Evolutionary conservation across 2,329 filamentous ascomycete genomes (phyloP).

Genomic region (Xylariaceae sp.): DNA sequence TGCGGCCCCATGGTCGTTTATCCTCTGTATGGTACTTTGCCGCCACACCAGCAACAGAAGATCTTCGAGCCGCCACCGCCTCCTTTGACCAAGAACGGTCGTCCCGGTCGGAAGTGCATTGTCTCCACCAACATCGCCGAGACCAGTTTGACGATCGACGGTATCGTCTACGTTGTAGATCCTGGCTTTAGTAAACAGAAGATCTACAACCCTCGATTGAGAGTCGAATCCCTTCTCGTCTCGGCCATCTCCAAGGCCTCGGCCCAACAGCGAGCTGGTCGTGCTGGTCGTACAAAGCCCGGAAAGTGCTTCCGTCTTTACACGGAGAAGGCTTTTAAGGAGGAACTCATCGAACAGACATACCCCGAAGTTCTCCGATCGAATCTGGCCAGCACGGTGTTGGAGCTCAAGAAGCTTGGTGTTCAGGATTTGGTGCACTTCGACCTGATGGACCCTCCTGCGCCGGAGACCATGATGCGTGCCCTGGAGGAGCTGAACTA

Average conservation of each 20-base stretch:
- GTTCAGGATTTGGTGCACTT: conserved; percentile 96
- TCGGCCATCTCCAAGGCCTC: conserved; percentile 98
- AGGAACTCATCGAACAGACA: conserved; percentile 94
- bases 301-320: conserved; percentile 98
- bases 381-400: conserved; percentile 88
- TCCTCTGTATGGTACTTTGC: conserved; percentile 88
- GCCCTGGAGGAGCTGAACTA: conserved; percentile 97
- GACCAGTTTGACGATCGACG: conserved; percentile 94
- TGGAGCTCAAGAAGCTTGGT: conserved; percentile 96
- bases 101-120: conserved; percentile 88
- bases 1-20: conserved; percentile 87
- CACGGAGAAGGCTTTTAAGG: conserved; percentile 93
- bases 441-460: conserved; percentile 96
- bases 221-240: conserved; percentile 94
- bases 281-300: conserved; percentile 95
- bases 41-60: conserved; percentile 85
- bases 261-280: conserved; percentile 93
- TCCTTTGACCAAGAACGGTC: conserved; percentile 66
- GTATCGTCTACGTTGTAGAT: conserved; percentile 98
- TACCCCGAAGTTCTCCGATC: conserved; percentile 94
- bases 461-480: conserved; percentile 96
- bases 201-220: conserved; percentile 94
- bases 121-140: conserved; percentile 97
- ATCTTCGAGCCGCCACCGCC: conserved; percentile 89
- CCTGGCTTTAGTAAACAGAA: conserved; percentile 99